Evolutionary conservation across 257 asterid genomes (phyloP).

Genomic region (Avicennia marina): DNA sequence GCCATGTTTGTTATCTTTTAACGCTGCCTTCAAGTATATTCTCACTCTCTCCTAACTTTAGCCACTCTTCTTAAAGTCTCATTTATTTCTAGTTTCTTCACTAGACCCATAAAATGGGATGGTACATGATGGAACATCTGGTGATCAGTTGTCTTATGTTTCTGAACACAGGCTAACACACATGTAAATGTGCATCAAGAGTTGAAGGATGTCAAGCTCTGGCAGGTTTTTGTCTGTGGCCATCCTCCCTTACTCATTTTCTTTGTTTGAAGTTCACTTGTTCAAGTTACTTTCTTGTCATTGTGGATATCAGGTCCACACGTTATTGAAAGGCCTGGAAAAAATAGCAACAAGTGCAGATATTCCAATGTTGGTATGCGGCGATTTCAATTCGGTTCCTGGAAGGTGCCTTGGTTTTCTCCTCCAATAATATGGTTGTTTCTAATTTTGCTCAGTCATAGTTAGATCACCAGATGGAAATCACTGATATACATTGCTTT

Average conservation of each 20-base stretch:
- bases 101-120: no score
- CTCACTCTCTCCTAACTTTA: no score
- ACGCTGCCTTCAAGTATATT: no score
- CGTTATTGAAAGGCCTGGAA: constrained; percentile 89
- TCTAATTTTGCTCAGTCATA: not conserved
- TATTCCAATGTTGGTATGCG: constrained; percentile 95
- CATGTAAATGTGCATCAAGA: constrained; percentile 87
- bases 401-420: constrained; percentile 58
- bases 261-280: constrained; percentile 9
- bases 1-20: no score
- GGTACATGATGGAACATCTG: no score
- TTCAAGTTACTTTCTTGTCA: constrained; percentile 15
- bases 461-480: not conserved
- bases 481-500: not conserved
- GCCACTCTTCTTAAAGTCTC: no score
- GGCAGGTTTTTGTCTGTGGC: constrained; percentile 70
- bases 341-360: constrained; percentile 93
- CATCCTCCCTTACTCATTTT: constrained; percentile 13
- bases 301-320: constrained; percentile 61
- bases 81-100: no score
- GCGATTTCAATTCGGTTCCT: constrained; percentile 90
- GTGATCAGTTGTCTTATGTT: constrained; percentile 6
- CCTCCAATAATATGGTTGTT: no score
- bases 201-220: constrained; percentile 89
- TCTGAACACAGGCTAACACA: constrained; percentile 79